Conservation (phyloP, 352 stramenopile species). For the Phytophthora parvispora region DNA sequence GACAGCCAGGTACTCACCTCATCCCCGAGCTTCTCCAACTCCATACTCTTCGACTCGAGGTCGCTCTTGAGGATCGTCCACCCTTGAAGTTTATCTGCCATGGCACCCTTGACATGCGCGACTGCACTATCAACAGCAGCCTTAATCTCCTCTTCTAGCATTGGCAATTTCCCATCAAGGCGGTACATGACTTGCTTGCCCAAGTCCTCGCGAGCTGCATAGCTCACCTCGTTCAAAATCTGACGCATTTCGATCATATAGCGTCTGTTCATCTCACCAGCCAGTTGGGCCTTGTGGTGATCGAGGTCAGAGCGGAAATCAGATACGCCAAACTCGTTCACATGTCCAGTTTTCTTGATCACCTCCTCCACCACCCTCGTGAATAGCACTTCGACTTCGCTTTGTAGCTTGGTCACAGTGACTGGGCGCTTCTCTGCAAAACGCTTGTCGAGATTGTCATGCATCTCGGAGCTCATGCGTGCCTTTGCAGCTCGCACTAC, state of each 20-base stretch:
- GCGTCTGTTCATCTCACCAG: slow-evolving; percentile 74
- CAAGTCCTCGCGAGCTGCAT: slow-evolving; percentile 68
- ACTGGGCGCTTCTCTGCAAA: slow-evolving; percentile 61
- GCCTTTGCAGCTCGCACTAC: slow-evolving; percentile 62
- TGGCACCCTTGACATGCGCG: slow-evolving; percentile 55
- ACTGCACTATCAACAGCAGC: slow-evolving; percentile 63
- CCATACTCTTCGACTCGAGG: slow-evolving; percentile 64
- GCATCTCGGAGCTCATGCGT: slow-evolving; percentile 70
- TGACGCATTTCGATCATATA: slow-evolving; percentile 86
- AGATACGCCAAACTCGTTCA: slow-evolving; percentile 31
- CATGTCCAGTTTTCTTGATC: slow-evolving; percentile 32
- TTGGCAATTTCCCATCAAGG: slow-evolving; percentile 78
- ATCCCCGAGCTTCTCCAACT: slow-evolving; percentile 82
- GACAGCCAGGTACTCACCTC: slow-evolving; percentile 50
- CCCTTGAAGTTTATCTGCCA: slow-evolving; percentile 68
- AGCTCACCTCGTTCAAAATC: slow-evolving; percentile 78
- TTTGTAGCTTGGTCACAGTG: slow-evolving; percentile 67
- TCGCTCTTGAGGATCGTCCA: slow-evolving; percentile 82
- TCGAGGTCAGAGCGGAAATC: slow-evolving; percentile 69
- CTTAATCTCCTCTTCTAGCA: slow-evolving; percentile 77
- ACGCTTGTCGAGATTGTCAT: slow-evolving; percentile 66
- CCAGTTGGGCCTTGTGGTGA: slow-evolving; percentile 68
- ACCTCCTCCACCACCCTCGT: slow-evolving; percentile 39
- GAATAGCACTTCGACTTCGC: slow-evolving; percentile 64
- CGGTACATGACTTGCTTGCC: slow-evolving; percentile 64